Conservation (phyloP, 2,329 filamentous ascomycete species). For the Verticillium klebahnii region DNA sequence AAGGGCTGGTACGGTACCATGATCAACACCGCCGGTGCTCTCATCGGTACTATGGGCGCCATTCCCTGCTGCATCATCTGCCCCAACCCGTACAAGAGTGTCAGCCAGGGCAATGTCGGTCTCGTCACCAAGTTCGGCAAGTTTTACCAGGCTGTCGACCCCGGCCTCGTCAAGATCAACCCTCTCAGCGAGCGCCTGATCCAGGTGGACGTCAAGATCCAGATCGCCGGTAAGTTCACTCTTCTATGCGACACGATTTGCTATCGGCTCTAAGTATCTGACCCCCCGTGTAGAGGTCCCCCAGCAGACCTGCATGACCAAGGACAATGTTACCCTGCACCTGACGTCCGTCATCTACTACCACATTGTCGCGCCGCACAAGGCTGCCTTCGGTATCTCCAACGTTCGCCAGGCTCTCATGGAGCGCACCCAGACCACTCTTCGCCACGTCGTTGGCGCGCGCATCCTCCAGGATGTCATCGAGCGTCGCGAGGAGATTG, state of each 20-base stretch:
- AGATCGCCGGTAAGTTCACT: constrained; percentile 65
- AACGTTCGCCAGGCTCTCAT: constrained; percentile 95
- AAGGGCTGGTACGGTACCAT: constrained; percentile 89
- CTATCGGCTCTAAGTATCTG: neutral
- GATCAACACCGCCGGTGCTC: constrained; percentile 72
- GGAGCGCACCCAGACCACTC: constrained; percentile 95
- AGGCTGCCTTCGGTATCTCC: constrained; percentile 92
- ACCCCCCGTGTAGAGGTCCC: constrained; percentile 62
- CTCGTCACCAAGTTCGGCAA: constrained; percentile 92
- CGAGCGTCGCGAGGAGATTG: constrained; percentile 95
- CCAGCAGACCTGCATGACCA: constrained; percentile 97
- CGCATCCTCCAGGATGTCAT: constrained; percentile 97
- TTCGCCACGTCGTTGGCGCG: constrained; percentile 93
- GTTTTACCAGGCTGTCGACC: constrained; percentile 94
- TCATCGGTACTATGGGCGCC: constrained; percentile 75
- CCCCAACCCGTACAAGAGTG: constrained; percentile 93
- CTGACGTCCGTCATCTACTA: constrained; percentile 99
- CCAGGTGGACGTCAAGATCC: constrained; percentile 97
- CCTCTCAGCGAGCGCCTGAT: constrained; percentile 85
- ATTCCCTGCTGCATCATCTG: constrained; percentile 88
- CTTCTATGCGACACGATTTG: neutral
- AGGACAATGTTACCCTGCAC: constrained; percentile 94
- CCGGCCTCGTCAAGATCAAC: constrained; percentile 96
- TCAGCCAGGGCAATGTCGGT: constrained; percentile 89
- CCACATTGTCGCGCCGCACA: constrained; percentile 92